Evolutionary conservation across 768 basidiomycete species (phyloP).

Genomic region (Dioszegia aurantiaca): DNA sequence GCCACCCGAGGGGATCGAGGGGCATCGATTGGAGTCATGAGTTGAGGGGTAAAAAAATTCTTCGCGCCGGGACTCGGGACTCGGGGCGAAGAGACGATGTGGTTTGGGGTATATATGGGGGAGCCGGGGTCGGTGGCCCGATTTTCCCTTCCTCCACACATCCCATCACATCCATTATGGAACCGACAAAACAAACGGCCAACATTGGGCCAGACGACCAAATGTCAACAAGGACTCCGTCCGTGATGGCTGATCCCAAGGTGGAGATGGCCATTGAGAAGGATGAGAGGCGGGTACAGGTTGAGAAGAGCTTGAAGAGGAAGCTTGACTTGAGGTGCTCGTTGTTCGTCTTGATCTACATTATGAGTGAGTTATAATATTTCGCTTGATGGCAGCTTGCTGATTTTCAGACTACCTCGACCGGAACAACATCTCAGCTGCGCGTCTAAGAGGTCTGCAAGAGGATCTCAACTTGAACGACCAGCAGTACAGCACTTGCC

Average conservation of each 20-base stretch:
- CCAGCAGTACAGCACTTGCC: constrained; percentile 43
- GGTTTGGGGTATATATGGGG: too few relatives aligned
- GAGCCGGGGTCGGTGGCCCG: too few relatives aligned
- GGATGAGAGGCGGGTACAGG: constrained; percentile 14
- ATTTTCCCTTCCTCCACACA: too few relatives aligned
- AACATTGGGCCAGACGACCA: not conserved
- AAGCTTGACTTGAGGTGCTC: constrained; percentile 50
- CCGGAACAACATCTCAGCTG: constrained; percentile 48
- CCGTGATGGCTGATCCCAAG: constrained; percentile 9
- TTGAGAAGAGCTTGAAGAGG: constrained; percentile 46
- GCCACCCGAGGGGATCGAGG: too few relatives aligned
- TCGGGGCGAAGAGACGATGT: too few relatives aligned
- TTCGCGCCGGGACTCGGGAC: too few relatives aligned
- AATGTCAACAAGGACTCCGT: not conserved
- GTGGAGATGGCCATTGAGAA: not conserved
- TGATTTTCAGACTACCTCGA: constrained; percentile 38
- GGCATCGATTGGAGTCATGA: too few relatives aligned
- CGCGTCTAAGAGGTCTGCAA: constrained; percentile 43
- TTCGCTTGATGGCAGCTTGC: not conserved
- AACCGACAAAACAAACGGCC: not conserved
- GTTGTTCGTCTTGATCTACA: constrained; percentile 42
- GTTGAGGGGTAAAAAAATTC: too few relatives aligned
- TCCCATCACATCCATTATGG: too few relatives aligned
- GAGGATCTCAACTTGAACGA: constrained; percentile 41
- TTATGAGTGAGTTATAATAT: constrained; percentile 34